Conservation (phyloP, 495 filamentous ascomycete species). For the Collariella sp. region DNA sequence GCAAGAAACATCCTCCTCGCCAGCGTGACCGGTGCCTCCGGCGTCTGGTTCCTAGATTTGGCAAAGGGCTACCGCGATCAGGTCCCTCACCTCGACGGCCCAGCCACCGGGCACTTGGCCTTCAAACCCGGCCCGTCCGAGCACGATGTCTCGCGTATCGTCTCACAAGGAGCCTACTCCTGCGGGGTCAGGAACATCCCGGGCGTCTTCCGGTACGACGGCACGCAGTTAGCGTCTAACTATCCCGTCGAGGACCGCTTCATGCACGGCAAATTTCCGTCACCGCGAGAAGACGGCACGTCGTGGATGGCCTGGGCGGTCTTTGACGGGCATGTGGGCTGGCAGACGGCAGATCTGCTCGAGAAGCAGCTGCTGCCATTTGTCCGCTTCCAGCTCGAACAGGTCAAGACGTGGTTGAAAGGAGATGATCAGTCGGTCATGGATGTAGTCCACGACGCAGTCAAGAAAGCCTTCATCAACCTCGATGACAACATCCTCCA, state of each 20-base stretch:
- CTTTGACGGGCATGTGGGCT: slow-evolving; percentile 14
- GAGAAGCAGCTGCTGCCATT: slow-evolving; percentile 11
- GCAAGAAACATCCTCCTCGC: no score
- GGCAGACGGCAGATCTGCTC: slow-evolving; percentile 6
- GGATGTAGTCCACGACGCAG: slow-evolving; percentile 17
- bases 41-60: no score
- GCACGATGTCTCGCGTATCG: neutral
- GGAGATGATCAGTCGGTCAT: neutral
- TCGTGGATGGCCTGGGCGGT: slow-evolving; percentile 35
- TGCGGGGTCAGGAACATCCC: neutral
- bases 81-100: no score
- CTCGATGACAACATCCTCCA: slow-evolving; percentile 46
- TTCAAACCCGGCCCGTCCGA: neutral
- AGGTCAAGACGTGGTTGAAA: neutral
- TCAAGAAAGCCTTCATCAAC: slow-evolving; percentile 39
- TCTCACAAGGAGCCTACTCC: neutral
- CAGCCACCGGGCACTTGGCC: neutral
- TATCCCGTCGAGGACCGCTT: slow-evolving; percentile 41
- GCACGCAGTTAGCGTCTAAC: slow-evolving; percentile 39
- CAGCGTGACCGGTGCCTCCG: no score
- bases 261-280: slow-evolving; percentile 37
- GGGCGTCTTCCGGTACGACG: slow-evolving; percentile 38
- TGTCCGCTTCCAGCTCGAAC: neutral
- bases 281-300: slow-evolving; percentile 20
- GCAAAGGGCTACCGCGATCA: no score